phyloP scores from a whole-genome alignment of 257 asterid genomes.

The Buddleja alternifolia region DNA sequence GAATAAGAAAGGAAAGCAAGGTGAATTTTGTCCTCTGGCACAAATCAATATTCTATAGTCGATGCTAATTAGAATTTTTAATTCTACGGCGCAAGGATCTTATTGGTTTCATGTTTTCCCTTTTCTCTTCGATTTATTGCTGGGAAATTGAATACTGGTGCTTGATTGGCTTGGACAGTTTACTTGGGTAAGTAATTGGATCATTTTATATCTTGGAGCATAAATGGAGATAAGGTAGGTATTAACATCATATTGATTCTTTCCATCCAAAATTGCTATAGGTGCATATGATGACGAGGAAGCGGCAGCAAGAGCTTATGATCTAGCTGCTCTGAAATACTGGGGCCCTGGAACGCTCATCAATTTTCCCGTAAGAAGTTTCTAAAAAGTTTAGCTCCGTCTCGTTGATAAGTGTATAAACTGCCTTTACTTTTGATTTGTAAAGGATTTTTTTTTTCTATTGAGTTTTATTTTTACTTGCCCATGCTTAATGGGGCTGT shows the following conservation, averaged over 20 bases:
- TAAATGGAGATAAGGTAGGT: neutral
- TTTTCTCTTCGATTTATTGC: conserved; percentile 31
- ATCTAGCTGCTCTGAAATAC: conserved; percentile 95
- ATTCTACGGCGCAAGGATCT: conserved; percentile 33
- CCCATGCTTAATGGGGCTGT: conserved; percentile 27
- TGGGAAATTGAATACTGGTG: conserved; percentile 41
- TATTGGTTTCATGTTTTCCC: conserved; percentile 37
- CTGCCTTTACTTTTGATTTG: conserved; percentile 14
- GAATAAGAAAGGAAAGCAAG: conserved; percentile 98
- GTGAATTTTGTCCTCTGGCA: conserved; percentile 37
- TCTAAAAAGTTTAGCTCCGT: conserved; percentile 5
- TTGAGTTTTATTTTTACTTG: conserved; percentile 21
- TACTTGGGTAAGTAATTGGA: conserved; percentile 82
- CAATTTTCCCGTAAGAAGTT: conserved; percentile 83
- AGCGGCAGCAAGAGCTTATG: conserved; percentile 99
- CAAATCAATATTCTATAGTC: neutral
- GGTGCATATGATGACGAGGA: conserved; percentile 99
- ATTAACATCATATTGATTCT: conserved; percentile 22
- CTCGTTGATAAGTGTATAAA: conserved; percentile 15
- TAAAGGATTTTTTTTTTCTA: conserved; percentile 7
- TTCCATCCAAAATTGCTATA: conserved; percentile 35
- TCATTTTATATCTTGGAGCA: conserved; percentile 23
- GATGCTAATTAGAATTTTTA: conserved; percentile 26
- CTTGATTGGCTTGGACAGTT: conserved; percentile 59
- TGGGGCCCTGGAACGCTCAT: conserved; percentile 99